phyloP scores from a whole-genome alignment of 1,284 basidiomycete species.

The Volvariella volvacea region DNA sequence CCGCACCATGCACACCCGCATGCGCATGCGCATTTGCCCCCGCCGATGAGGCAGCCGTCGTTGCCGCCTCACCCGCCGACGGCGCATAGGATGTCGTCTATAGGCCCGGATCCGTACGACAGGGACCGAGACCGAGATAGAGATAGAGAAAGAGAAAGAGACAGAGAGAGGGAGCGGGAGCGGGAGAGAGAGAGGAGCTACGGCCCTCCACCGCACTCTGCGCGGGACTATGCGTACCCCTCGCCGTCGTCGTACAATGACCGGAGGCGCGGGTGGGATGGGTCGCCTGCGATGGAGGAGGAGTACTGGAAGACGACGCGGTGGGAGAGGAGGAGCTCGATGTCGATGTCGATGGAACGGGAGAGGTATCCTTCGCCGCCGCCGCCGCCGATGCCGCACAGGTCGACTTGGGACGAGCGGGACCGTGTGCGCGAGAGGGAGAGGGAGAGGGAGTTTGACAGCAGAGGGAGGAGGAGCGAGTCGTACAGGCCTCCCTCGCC shows the following conservation, averaged over 20 bases:
- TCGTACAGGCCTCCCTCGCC: not conserved
- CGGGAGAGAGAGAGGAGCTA: not conserved
- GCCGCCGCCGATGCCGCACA: slow-evolving; percentile 7
- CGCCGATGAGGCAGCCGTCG: not conserved
- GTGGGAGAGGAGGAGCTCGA: not conserved
- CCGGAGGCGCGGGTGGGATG: not conserved
- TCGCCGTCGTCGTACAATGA: not conserved
- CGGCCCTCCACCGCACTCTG: no score
- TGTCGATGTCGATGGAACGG: not conserved
- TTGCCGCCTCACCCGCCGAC: no score
- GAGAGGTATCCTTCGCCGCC: slow-evolving; percentile 11
- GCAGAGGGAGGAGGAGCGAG: not conserved
- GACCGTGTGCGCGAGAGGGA: slow-evolving; percentile 9
- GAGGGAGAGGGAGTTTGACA: not conserved
- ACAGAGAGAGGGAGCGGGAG: not conserved
- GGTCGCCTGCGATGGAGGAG: not conserved
- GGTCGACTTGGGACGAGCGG: slow-evolving; percentile 15
- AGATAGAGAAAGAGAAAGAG: not conserved
- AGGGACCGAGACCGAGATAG: not conserved
- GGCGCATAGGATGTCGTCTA: no score
- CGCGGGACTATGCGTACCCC: no score
- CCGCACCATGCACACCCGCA: not conserved
- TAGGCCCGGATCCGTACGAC: no score
- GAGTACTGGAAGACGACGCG: not conserved
- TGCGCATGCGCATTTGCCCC: not conserved